Evolutionary conservation across 192 early-diverging fungal genomes (phyloP).

Genomic region (Coemansia sp.): DNA sequence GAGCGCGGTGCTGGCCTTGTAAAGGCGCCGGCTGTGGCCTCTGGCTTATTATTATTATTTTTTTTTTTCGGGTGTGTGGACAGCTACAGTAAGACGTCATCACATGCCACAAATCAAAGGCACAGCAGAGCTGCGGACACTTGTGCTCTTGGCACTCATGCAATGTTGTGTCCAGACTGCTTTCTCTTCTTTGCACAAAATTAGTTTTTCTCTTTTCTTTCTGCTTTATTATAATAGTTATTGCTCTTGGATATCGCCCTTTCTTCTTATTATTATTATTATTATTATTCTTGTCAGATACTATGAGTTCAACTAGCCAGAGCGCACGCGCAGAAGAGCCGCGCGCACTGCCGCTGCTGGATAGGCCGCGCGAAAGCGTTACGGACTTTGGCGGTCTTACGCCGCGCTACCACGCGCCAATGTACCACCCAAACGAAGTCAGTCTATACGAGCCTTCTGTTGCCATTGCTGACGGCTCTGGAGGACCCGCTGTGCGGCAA

Average conservation of each 20-base stretch:
- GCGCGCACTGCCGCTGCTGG: slow-evolving; percentile 12
- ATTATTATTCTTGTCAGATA: background rate
- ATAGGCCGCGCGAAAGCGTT: slow-evolving; percentile 12
- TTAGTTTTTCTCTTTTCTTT: background rate
- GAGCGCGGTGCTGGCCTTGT: background rate
- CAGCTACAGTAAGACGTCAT: background rate
- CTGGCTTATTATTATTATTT: no score
- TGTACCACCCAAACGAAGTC: slow-evolving; percentile 50
- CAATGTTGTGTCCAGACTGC: no score
- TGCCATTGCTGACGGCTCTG: background rate
- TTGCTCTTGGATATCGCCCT: no score
- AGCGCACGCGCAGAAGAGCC: background rate
- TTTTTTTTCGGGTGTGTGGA: background rate
- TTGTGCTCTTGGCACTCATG: no score
- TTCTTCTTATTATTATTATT: background rate
- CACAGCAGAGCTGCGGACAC: background rate
- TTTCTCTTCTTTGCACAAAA: background rate
- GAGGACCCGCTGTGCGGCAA: background rate
- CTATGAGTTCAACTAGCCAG: background rate
- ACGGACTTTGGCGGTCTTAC: slow-evolving; percentile 37
- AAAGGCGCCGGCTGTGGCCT: background rate
- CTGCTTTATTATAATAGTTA: background rate
- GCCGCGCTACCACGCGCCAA: slow-evolving; percentile 37
- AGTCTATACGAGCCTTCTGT: slow-evolving; percentile 47
- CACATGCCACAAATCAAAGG: background rate